These are phyloP conservation scores for Pestalotiopsis fici DNA, from an alignment of 2,329 filamentous ascomycete species.

Conservation along the genomic window DNA sequence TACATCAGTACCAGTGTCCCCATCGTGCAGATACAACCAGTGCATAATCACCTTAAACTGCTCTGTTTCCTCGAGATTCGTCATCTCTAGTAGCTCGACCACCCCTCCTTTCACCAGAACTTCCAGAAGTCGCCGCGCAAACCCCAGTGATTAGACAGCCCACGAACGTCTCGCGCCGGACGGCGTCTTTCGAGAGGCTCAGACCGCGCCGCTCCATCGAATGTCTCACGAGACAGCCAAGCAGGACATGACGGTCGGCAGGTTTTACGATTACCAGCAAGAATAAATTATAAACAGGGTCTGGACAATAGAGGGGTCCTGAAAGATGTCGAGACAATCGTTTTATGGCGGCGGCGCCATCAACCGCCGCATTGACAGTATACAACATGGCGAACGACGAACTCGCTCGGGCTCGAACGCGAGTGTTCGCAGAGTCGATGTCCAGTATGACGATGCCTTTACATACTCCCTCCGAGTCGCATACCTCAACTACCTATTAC, in stretches of 20 bases:
- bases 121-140: background rate
- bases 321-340: conserved; percentile 51
- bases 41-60: background rate
- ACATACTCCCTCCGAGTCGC: conserved; percentile 87
- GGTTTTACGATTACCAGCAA: background rate
- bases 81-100: background rate
- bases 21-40: conserved; percentile 2
- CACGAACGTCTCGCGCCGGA: background rate
- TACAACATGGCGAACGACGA: conserved; percentile 40
- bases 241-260: background rate
- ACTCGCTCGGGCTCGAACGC: conserved; percentile 46
- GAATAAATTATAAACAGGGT: background rate
- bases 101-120: background rate
- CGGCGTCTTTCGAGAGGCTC: background rate
- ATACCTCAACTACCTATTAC: conserved; percentile 89
- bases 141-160: background rate
- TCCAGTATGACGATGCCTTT: conserved; percentile 80
- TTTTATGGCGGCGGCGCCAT: conserved; percentile 33
- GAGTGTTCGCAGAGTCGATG: conserved; percentile 44
- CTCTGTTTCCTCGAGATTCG: background rate
- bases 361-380: conserved; percentile 45
- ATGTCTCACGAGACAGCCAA: background rate
- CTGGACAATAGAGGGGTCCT: conserved; percentile 12
- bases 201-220: background rate
- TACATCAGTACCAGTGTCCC: conserved; percentile 5